Base-by-base conservation (phyloP, 2,329 filamentous ascomycete genomes). In the Fonsecaea nubica region DNA sequence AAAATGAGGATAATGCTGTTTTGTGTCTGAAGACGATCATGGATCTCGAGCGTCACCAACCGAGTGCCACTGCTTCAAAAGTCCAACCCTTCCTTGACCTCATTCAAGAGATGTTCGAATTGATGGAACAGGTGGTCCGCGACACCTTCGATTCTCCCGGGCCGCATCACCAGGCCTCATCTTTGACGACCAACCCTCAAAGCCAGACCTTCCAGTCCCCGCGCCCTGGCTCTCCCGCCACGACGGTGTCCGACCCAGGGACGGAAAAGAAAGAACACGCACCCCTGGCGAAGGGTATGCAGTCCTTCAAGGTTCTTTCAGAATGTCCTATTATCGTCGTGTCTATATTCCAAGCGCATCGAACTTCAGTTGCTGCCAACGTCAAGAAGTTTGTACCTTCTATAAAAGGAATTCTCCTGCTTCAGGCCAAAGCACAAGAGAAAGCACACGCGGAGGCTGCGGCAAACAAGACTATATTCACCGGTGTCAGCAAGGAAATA, bases 301-400 rank as follows among this genome's bases (percentile, higher is more conserved):
- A 97, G 77, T 99, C 95, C 0, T 99, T 99, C 86, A 99, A 98
- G 78, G 94, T 99, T 30, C 86, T 99, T 4, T 93, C 94, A 1
- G 95, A 99, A 78, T 99, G 95, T 73, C 95, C 95, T 0, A 99
- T 99, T 60, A 98, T 99, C 48, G 95, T 99, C 3, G 95, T 99
- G 0, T 98, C 94, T 3, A 92, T 99, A 71, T 98, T 99, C 77
- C 95, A 99, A 80, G 91, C 94, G 4, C 95, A 99, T 74, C 88
- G 93, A 57, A 83, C 80, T 55, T 90, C 90, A 4, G 94, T 97
- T 1, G 84, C 88, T 42, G 86, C 89, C 63, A 97, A 97, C 74
- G 93, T 99, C 58, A 93, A 92, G 80, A 86, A 90, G 9, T 98
- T 99, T 74, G 92, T 98, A 5, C 94, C 95, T 2, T 84, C 96